Evolutionary conservation across 768 basidiomycete genomes (phyloP), one percentile per base, ranked within the genome.

Genomic region (Tricholoma sp.): DNA sequence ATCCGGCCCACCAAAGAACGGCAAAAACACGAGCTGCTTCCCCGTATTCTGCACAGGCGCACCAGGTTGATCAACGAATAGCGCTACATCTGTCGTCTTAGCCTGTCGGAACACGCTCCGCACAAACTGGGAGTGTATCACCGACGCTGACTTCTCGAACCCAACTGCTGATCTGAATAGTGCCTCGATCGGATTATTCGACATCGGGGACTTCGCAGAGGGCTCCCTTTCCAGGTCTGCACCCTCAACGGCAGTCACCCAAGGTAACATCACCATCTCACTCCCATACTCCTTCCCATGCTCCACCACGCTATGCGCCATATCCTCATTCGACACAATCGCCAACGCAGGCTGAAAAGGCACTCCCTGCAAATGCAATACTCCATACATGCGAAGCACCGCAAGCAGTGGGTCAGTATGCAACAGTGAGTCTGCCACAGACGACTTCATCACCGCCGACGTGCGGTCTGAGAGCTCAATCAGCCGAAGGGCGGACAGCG

Each of bases 381-480:
- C 24, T 0, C 86, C 85, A 67, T 89, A 94, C 71, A 85, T 90
- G 35, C 82, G 78, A 75, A 88, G 91, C 52, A 91, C 83, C 19
- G 79, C 79, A 0, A 91, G 78, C 4, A 92, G 67, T 0, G 91
- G 86, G 60, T 94, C 91, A 2, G 83, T 83, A 55, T 79, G 83
- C 18, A 91, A 74, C 35, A 94, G 73, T 1, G 83, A 78, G 46
- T 92, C 87, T 0, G 83, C 80, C 2, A 70, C 79, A 8, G 88
- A 85, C 3, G 91, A 92, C 66, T 86, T 89, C 83, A 98, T 88
- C 53, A 96, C 85, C 0, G 89, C 87, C 0, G 91, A 94, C 3
- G 87, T 87, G 61, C 96, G 91, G 52, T 96, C 91, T 51, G 91
- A 83, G 67, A 82, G 63, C 69, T 97, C 94, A 60, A 98, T 88